phyloP scores from a whole-genome alignment of 1,139 yeast species.

The Suhomyces yuchorum region DNA sequence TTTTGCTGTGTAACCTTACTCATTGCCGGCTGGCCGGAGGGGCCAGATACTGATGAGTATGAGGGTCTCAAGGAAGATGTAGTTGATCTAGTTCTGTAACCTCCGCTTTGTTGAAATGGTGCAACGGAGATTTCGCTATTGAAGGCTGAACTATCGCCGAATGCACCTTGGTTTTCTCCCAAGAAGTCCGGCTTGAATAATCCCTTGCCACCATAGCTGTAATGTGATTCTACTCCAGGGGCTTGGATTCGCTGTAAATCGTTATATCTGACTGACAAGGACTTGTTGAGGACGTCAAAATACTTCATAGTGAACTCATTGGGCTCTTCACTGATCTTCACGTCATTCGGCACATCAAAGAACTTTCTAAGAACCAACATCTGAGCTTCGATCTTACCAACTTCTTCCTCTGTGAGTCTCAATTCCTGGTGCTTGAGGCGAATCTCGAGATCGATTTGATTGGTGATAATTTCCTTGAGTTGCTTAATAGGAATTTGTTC shows the following conservation, averaged over 20 bases:
- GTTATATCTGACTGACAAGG: slow-evolving; percentile 38
- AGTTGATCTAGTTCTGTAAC: slow-evolving; percentile 51
- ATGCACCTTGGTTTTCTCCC: slow-evolving; percentile 9
- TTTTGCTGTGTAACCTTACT: slow-evolving; percentile 22
- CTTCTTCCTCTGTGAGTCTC: slow-evolving; percentile 58
- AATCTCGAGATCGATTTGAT: slow-evolving; percentile 69
- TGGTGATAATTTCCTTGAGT: slow-evolving; percentile 42
- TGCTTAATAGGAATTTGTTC: slow-evolving; percentile 40
- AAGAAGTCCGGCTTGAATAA: slow-evolving; percentile 17
- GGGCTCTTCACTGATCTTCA: slow-evolving; percentile 45
- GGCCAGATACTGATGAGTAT: slow-evolving; percentile 17
- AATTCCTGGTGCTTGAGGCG: slow-evolving; percentile 70
- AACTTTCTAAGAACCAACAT: slow-evolving; percentile 54
- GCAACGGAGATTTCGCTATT: slow-evolving; percentile 6
- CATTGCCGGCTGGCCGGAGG: slow-evolving; percentile 15
- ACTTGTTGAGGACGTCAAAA: slow-evolving; percentile 40
- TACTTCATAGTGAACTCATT: slow-evolving; percentile 53
- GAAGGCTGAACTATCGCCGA: not conserved
- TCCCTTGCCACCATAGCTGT: slow-evolving; percentile 14
- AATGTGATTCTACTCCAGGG: slow-evolving; percentile 8
- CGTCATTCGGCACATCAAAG: slow-evolving; percentile 49
- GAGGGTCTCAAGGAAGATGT: slow-evolving; percentile 52
- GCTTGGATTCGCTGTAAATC: slow-evolving; percentile 18
- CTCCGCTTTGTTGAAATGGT: slow-evolving; percentile 11
- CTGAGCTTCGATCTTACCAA: slow-evolving; percentile 65